Evolutionary conservation across 345 rosid species (phyloP).

Genomic region (Orychophragmus violaceus): DNA sequence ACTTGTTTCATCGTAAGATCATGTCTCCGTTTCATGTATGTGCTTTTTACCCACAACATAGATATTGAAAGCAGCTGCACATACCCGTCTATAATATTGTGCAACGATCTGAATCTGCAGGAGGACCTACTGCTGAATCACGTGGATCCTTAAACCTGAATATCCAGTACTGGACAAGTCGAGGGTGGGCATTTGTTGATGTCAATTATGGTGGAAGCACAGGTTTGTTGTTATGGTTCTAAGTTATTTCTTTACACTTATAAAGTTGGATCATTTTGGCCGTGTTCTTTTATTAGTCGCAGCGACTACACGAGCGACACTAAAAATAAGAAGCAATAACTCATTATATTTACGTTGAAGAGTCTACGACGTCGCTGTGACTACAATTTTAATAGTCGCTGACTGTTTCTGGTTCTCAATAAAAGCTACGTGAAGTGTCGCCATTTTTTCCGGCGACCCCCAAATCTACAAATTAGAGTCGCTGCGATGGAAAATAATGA

Average conservation of each 20-base stretch:
- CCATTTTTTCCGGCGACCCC: too few relatives aligned
- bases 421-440: too few relatives aligned
- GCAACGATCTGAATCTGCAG: slow-evolving; percentile 36
- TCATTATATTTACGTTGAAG: too few relatives aligned
- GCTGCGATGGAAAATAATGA: too few relatives aligned
- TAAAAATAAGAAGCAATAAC: too few relatives aligned
- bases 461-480: too few relatives aligned
- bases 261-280: too few relatives aligned
- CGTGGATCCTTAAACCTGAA: slow-evolving; percentile 64
- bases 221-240: slow-evolving; percentile 45
- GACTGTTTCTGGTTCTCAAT: too few relatives aligned
- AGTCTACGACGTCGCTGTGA: too few relatives aligned
- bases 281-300: too few relatives aligned
- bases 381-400: too few relatives aligned
- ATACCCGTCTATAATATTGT: background rate
- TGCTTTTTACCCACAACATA: background rate
- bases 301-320: too few relatives aligned
- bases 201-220: slow-evolving; percentile 99
- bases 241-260: background rate
- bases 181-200: slow-evolving; percentile 98
- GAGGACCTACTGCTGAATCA: slow-evolving; percentile 89
- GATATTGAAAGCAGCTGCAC: background rate
- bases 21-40: background rate
- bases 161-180: slow-evolving; percentile 92
- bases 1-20: background rate